These are phyloP conservation scores for Phialocephala sp. DNA, from an alignment of 2,329 filamentous ascomycete species.

Conservation along the genomic window DNA sequence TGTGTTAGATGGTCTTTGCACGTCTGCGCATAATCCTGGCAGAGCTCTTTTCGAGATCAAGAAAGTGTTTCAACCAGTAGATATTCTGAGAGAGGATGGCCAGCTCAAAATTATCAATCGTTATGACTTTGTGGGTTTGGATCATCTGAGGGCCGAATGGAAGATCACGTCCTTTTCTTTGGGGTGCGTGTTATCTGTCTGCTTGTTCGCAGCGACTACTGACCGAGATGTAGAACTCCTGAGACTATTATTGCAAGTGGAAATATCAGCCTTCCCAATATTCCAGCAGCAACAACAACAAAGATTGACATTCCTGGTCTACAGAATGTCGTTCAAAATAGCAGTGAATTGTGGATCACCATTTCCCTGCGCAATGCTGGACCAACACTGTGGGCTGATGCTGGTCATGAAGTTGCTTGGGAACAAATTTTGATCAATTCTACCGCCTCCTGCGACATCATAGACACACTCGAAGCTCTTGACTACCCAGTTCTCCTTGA, in stretches of 20 bases:
- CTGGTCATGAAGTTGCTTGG: slow-evolving; percentile 62
- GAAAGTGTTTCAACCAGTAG: slow-evolving; percentile 62
- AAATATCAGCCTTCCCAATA: slow-evolving; percentile 48
- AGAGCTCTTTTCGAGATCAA: slow-evolving; percentile 63
- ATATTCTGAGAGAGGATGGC: slow-evolving; percentile 43
- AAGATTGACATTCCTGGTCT: slow-evolving; percentile 44
- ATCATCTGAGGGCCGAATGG: slow-evolving; percentile 54
- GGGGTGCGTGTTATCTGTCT: slow-evolving; percentile 43
- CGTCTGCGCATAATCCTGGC: slow-evolving; percentile 59
- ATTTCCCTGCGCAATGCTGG: slow-evolving; percentile 48
- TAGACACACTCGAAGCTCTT: slow-evolving; percentile 28
- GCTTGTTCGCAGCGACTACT: not conserved
- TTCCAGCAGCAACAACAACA: slow-evolving; percentile 47
- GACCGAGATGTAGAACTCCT: slow-evolving; percentile 16
- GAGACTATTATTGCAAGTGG: slow-evolving; percentile 42
- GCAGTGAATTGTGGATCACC: slow-evolving; percentile 26
- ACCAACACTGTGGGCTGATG: slow-evolving; percentile 55
- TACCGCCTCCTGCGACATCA: slow-evolving; percentile 26
- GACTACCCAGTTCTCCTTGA: slow-evolving; percentile 31
- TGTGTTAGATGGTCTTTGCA: slow-evolving; percentile 65
- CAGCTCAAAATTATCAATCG: slow-evolving; percentile 49
- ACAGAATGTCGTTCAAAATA: slow-evolving; percentile 19
- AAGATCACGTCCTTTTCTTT: slow-evolving; percentile 51
- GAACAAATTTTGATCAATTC: slow-evolving; percentile 51
- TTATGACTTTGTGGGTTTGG: slow-evolving; percentile 59